Conservation (phyloP, 768 basidiomycete species). For the Goffeauzyma gilvescens region DNA sequence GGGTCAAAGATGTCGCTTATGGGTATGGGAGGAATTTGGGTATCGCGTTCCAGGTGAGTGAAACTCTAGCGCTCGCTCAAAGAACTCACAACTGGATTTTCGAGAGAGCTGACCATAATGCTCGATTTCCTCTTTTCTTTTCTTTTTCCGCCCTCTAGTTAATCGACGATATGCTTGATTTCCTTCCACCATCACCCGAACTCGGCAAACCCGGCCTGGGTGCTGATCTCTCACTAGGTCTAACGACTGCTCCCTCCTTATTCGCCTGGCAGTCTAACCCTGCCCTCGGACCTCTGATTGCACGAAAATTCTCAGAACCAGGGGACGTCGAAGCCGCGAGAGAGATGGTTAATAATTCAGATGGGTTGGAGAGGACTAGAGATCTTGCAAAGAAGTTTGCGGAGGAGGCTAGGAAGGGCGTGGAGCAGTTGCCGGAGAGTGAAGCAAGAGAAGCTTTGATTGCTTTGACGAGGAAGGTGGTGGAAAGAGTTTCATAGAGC, state of each 20-base stretch:
- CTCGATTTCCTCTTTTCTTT: background rate
- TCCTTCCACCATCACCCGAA: constrained; percentile 51
- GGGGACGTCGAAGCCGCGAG: constrained; percentile 63
- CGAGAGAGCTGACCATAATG: background rate
- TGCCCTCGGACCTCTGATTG: constrained; percentile 50
- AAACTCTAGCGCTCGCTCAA: no score
- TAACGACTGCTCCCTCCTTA: constrained; percentile 68
- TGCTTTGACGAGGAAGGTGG: constrained; percentile 48
- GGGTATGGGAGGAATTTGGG: constrained; percentile 76
- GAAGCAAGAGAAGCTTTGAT: constrained; percentile 61
- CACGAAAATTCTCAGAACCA: constrained; percentile 51
- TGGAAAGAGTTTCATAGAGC: constrained; percentile 22
- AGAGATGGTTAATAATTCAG: constrained; percentile 49
- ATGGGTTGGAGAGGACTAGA: constrained; percentile 59
- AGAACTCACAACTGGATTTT: background rate
- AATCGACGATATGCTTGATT: constrained; percentile 88
- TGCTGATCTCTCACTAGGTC: constrained; percentile 60
- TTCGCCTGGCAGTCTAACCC: constrained; percentile 74
- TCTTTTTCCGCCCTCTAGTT: constrained; percentile 39
- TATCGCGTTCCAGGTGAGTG: constrained; percentile 81
- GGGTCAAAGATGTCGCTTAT: constrained; percentile 77
- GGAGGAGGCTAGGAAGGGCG: constrained; percentile 50
- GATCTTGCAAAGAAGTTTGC: constrained; percentile 59
- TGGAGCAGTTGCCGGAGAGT: constrained; percentile 56
- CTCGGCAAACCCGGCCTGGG: constrained; percentile 76